Percentiles rank a stretch among this genome's conserved stretches.
phyloP scores from a whole-genome alignment of 1,284 basidiomycete genomes.

The Tetrapyrgos nigripes region DNA sequence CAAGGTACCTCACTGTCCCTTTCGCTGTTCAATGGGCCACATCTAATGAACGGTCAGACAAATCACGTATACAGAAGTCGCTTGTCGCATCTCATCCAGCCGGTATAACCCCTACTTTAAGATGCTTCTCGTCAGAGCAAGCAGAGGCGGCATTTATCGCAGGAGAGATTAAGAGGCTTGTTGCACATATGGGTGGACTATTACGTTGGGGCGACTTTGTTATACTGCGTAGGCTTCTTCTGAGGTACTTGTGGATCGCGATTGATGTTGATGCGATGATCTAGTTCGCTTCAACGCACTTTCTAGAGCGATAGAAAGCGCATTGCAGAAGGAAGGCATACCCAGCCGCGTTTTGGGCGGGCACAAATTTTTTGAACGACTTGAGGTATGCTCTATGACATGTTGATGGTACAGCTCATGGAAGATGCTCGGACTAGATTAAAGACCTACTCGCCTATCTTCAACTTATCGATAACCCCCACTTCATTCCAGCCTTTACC shows the following conservation, averaged over 20 bases:
- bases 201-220: constrained; percentile 82
- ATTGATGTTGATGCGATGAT: constrained; percentile 1
- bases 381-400: constrained; percentile 55
- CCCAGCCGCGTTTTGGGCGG: constrained; percentile 83
- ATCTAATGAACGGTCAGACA: constrained; percentile 50
- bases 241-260: neutral
- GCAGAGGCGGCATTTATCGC: constrained; percentile 80
- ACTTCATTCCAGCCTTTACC: constrained; percentile 79
- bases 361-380: constrained; percentile 88
- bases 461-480: constrained; percentile 85
- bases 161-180: constrained; percentile 79
- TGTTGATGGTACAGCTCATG: neutral
- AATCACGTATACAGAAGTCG: constrained; percentile 76
- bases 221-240: constrained; percentile 66
- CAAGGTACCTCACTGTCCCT: constrained; percentile 61
- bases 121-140: constrained; percentile 52
- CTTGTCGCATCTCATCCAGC: constrained; percentile 78
- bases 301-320: constrained; percentile 80
- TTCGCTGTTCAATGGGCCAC: neutral
- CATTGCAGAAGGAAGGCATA: constrained; percentile 80
- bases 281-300: constrained; percentile 88
- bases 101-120: constrained; percentile 64
- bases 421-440: constrained; percentile 48
- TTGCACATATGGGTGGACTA: constrained; percentile 77
- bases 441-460: constrained; percentile 91